Base-by-base conservation (phyloP, 1,284 basidiomycete species). In the Ganoderma boninense region DNA sequence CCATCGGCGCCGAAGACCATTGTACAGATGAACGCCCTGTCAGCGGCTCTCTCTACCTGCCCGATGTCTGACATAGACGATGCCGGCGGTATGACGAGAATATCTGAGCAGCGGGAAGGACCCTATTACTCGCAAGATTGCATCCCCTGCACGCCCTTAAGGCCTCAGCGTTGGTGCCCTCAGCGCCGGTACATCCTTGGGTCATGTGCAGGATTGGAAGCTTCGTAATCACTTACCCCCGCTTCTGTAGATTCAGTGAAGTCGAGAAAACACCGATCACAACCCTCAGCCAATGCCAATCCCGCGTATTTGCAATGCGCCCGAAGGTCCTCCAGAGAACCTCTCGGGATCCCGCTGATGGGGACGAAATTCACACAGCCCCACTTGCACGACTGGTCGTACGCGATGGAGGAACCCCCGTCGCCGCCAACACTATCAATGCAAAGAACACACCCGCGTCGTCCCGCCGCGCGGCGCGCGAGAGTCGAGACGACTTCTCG, bases 61-160 rank as follows among this genome's bases (percentile, higher is more conserved):
- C 40, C 60, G 60, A 29, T 10, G 38, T 56, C 40, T 54, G 67
- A 18, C 67, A 49, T 26, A 61, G 62, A 18, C 67, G 49, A 23
- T 68, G 62, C 67, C 62, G 67, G 56, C 62, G 67, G 67, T 38
- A 68, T 60, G 43, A 68, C 62, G 62, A 60, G 56, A 64, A 18
- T 38, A 20, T 10, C 57, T 29, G 23, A 44, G 26, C 29, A 16
- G 54, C 54, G 54, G 54, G 54, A 32, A 57, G 54, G 29, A 16
- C 29, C 60, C n/a, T 40, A 43, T 61, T 13, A 40, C 11, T 42
- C 32, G 32, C 26, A 14, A 56, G 42, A 32, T 63, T 29, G 64
- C 40, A n/a, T 56, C 40, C 23, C 11, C 49, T 52, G 23, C 29
- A 43, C 54, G 54, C 29, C 29, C 54, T 29, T 14, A 13, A 57